phyloP scores from a whole-genome alignment of 768 basidiomycete species.

The Naganishia vishniacii region DNA sequence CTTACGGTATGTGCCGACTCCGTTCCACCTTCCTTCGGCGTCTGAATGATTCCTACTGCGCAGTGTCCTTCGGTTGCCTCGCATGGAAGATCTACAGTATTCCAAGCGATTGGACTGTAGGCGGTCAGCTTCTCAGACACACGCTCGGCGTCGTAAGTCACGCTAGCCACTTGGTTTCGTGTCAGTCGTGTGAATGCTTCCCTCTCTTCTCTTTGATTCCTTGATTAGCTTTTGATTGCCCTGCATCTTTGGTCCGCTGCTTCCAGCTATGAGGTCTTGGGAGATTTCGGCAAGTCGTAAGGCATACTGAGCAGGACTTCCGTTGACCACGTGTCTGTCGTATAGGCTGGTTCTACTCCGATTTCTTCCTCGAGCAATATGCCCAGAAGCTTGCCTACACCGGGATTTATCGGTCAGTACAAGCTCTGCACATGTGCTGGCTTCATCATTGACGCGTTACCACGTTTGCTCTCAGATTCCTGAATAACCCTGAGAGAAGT shows the following conservation, averaged over 20 bases:
- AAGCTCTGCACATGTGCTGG: constrained; percentile 52
- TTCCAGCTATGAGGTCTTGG: constrained; percentile 87
- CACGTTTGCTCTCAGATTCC: too few relatives aligned
- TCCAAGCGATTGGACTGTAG: constrained; percentile 78
- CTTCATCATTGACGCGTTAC: too few relatives aligned
- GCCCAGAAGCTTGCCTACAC: constrained; percentile 86
- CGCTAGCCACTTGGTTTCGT: not conserved
- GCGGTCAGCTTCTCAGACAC: constrained; percentile 78
- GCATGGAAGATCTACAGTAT: constrained; percentile 85
- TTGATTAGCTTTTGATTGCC: constrained; percentile 65
- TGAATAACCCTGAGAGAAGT: constrained; percentile 84
- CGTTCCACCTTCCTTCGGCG: not conserved
- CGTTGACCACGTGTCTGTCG: not conserved
- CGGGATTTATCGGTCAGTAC: constrained; percentile 71
- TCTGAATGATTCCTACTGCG: not conserved
- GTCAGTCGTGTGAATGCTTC: not conserved
- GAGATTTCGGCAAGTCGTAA: constrained; percentile 68
- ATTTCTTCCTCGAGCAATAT: constrained; percentile 92
- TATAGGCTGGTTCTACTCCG: constrained; percentile 94
- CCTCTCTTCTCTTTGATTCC: not conserved
- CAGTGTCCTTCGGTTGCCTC: constrained; percentile 77
- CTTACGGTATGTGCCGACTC: constrained; percentile 61
- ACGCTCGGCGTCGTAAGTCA: constrained; percentile 73
- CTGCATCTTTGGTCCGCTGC: constrained; percentile 86
- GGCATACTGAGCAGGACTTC: not conserved